A percentile compares a stretch with the other conserved stretches of the same genome.
phyloP scores from a whole-genome alignment of 768 basidiomycete species.

The Clitopilus hobsonii region DNA sequence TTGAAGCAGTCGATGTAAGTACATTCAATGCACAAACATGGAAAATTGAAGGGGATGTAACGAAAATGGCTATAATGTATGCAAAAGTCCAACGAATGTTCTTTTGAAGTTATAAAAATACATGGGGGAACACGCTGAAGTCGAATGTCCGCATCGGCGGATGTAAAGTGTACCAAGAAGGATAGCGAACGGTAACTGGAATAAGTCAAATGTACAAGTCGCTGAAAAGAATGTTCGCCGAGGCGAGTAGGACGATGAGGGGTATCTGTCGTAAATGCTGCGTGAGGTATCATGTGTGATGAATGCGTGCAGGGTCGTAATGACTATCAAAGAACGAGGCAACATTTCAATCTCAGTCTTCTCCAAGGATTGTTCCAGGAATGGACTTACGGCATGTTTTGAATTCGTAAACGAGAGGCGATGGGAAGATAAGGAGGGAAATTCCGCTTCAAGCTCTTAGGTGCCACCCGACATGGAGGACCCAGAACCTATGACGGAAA shows the following conservation, averaged over 20 bases:
- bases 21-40: background rate
- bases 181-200: background rate
- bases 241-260: background rate
- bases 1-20: background rate
- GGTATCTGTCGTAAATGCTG: slow-evolving; percentile 1
- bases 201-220: background rate
- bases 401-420: slow-evolving; percentile 11
- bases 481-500: slow-evolving; percentile 10
- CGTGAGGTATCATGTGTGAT: background rate
- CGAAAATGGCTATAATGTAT: background rate
- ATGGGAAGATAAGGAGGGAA: background rate
- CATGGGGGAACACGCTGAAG: slow-evolving; percentile 1
- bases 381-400: slow-evolving; percentile 14
- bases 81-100: slow-evolving; percentile 1
- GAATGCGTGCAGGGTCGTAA: background rate
- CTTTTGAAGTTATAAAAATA: background rate
- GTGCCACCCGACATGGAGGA: too few relatives aligned
- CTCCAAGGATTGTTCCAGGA: background rate
- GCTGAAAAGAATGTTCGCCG: background rate
- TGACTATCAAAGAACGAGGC: background rate
- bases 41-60: background rate
- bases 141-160: background rate
- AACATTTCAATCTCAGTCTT: slow-evolving; percentile 1
- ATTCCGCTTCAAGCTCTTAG: slow-evolving; percentile 7
- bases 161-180: background rate